A percentile compares a stretch with the other conserved stretches of the same genome.
Evolutionary conservation across 2,329 filamentous ascomycete genomes (phyloP).

Genomic region (Beauveria pseudobassiana): DNA sequence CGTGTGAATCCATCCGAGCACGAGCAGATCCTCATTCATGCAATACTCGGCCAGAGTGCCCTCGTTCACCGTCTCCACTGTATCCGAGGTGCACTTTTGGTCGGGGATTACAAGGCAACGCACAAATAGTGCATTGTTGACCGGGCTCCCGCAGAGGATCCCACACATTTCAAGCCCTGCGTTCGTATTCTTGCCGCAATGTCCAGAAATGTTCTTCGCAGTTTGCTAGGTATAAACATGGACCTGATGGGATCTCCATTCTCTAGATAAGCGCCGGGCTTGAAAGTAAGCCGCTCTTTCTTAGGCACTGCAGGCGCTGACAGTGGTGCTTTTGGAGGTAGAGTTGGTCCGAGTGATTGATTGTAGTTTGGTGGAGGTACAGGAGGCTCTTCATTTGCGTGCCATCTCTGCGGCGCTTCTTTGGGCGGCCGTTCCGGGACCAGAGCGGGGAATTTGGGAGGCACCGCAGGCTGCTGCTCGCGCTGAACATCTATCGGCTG

Average conservation of each 20-base stretch:
- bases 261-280: conserved; percentile 81
- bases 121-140: conserved; percentile 91
- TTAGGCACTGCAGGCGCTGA: conserved; percentile 26
- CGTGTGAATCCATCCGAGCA: conserved; percentile 96
- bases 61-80: conserved; percentile 90
- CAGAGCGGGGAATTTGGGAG: conserved; percentile 17
- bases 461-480: conserved; percentile 14
- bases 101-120: conserved; percentile 83
- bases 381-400: neutral
- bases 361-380: conserved; percentile 11
- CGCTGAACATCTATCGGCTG: conserved; percentile 38
- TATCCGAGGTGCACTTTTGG: conserved; percentile 83
- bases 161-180: conserved; percentile 89
- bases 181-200: conserved; percentile 70
- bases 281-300: conserved; percentile 56
- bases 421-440: conserved; percentile 27
- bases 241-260: conserved; percentile 81
- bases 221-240: conserved; percentile 71
- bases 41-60: conserved; percentile 82
- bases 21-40: conserved; percentile 72
- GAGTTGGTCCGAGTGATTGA: neutral
- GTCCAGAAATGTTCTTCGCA: conserved; percentile 68
- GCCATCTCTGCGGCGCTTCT: conserved; percentile 15
- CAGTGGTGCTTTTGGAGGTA: conserved; percentile 5
- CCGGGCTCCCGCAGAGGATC: conserved; percentile 81